Conservation (phyloP, 2,329 filamentous ascomycete genomes). For the Fusarium sarcochroum region DNA sequence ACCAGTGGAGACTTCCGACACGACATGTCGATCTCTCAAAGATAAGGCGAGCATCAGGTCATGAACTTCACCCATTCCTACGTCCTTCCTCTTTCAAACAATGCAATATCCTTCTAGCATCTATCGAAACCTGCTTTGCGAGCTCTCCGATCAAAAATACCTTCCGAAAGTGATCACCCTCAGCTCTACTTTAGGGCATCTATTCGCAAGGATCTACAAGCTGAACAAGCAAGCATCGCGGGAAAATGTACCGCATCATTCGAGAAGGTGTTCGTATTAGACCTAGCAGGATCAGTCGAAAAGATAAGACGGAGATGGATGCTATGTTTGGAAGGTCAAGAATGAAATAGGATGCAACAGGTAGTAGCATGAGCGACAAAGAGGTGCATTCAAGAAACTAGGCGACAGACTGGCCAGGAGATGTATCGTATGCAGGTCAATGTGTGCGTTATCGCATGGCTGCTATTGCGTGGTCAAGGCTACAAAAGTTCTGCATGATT, state of each 20-base stretch:
- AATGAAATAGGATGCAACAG: constrained; percentile 6
- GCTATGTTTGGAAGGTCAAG: constrained; percentile 27
- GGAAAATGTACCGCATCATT: neutral
- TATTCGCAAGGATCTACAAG: constrained; percentile 7
- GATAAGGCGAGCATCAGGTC: constrained; percentile 11
- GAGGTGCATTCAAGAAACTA: neutral
- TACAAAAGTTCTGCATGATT: constrained; percentile 26
- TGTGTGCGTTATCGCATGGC: constrained; percentile 29
- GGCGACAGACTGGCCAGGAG: neutral
- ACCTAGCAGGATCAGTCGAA: no score
- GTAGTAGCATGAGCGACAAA: neutral
- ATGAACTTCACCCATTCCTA: neutral
- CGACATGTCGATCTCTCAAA: neutral
- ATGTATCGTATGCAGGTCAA: neutral
- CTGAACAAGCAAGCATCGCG: neutral
- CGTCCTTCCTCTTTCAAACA: constrained; percentile 11
- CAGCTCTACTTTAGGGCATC: constrained; percentile 1
- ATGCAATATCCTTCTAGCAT: neutral
- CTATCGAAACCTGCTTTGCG: neutral
- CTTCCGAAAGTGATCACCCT: constrained; percentile 6
- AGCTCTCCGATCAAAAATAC: constrained; percentile 3
- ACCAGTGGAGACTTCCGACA: neutral
- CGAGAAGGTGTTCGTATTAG: no score
- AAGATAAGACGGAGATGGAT: constrained; percentile 19
- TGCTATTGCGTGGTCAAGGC: constrained; percentile 23